Percentiles rank a stretch among this genome's conserved stretches.
These are phyloP conservation scores for Globisporangium ultimum DNA, from an alignment of 352 stramenopile genomes.

Conservation along the genomic window DNA sequence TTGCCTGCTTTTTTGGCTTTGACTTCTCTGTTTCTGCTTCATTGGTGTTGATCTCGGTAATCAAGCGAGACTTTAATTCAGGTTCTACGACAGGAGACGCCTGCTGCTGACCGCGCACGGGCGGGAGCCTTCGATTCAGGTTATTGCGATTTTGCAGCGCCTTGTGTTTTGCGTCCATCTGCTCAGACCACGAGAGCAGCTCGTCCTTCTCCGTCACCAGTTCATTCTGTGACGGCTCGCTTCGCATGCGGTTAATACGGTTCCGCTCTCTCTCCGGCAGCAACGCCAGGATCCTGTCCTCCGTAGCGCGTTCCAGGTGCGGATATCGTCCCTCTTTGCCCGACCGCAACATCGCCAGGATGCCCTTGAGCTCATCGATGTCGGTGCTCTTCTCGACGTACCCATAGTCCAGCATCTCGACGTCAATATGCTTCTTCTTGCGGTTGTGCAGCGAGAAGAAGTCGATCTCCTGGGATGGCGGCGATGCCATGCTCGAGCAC, in stretches of 20 bases:
- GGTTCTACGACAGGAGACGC: not conserved
- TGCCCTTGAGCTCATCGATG: constrained; percentile 82
- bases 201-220: constrained; percentile 50
- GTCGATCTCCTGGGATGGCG: constrained; percentile 42
- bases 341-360: constrained; percentile 79
- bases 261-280: constrained; percentile 73
- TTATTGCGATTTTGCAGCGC: constrained; percentile 32
- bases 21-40: constrained; percentile 15
- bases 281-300: constrained; percentile 77
- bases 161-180: constrained; percentile 57
- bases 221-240: constrained; percentile 52
- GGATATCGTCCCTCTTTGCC: constrained; percentile 90
- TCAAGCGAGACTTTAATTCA: constrained; percentile 2
- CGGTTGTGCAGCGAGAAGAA: constrained; percentile 77
- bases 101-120: constrained; percentile 47
- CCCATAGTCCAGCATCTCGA: constrained; percentile 91
- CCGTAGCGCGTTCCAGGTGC: constrained; percentile 77
- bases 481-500: constrained; percentile 6
- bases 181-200: constrained; percentile 57
- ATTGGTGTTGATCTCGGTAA: constrained; percentile 9
- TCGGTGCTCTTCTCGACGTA: constrained; percentile 86
- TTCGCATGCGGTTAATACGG: constrained; percentile 70
- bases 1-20: constrained; percentile 30
- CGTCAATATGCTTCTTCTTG: constrained; percentile 62
- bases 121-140: constrained; percentile 22